These are phyloP conservation scores for Ceratorhiza oryzae-sativae DNA, from an alignment of 1,284 basidiomycete species.

Conservation along the genomic window DNA sequence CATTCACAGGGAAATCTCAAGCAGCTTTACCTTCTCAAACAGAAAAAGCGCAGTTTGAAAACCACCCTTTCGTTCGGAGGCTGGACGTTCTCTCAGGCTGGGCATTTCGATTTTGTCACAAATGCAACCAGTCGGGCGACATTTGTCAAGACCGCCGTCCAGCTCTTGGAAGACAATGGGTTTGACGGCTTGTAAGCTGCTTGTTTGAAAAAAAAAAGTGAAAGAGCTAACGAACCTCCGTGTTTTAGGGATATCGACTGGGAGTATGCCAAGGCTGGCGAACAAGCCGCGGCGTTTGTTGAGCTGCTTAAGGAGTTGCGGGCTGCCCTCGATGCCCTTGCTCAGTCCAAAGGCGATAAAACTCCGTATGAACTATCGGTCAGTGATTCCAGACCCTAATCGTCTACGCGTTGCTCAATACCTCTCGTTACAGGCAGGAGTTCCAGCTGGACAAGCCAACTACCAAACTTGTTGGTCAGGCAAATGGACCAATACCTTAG, in stretches of 20 bases:
- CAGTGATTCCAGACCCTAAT: neutral
- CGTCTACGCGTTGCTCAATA: neutral
- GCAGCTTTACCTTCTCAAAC: conserved; percentile 78
- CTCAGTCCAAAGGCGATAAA: conserved; percentile 26
- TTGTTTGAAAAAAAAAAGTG: no score
- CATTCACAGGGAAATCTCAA: conserved; percentile 75
- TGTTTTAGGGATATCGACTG: conserved; percentile 46
- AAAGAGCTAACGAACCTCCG: neutral
- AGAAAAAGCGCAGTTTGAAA: conserved; percentile 67
- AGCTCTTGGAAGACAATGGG: conserved; percentile 61
- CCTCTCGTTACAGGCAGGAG: conserved; percentile 47
- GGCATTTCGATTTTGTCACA: conserved; percentile 34
- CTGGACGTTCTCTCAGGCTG: conserved; percentile 40
- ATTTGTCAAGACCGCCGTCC: conserved; percentile 56
- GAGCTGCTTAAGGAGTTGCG: conserved; percentile 26
- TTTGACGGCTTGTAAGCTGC: conserved; percentile 58
- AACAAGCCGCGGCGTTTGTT: conserved; percentile 12
- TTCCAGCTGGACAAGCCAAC: conserved; percentile 57
- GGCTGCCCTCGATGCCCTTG: conserved; percentile 5
- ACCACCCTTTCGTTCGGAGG: conserved; percentile 54
- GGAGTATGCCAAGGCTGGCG: conserved; percentile 39
- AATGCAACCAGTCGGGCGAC: conserved; percentile 49
- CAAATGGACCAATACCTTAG: conserved; percentile 59
- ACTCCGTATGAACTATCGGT: conserved; percentile 37
- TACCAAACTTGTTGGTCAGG: conserved; percentile 53